A percentile compares a stretch with the other conserved stretches of the same genome.
These are phyloP conservation scores for Naegleria gruberi DNA, from an alignment of 208 protist species.

Conservation along the genomic window DNA sequence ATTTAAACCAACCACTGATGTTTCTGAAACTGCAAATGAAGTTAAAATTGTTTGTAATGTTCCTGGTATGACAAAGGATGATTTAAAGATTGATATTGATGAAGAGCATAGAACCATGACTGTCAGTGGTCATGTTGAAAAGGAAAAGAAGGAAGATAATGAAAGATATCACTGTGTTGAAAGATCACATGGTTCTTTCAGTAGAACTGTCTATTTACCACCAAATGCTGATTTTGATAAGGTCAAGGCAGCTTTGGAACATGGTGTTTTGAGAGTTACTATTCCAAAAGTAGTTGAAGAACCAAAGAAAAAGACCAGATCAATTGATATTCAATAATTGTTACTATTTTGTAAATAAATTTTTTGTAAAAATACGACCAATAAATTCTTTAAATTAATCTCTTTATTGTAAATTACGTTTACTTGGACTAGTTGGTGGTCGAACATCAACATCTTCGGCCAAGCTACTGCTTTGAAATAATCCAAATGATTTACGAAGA, in stretches of 20 bases:
- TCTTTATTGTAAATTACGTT: too few species aligned
- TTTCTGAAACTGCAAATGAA: background rate
- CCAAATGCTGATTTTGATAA: background rate
- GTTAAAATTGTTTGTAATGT: background rate
- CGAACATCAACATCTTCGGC: background rate
- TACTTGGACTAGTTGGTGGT: background rate
- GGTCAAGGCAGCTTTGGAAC: background rate
- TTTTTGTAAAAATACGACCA: too few species aligned
- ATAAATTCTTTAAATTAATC: too few species aligned
- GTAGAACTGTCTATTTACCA: slow-evolving; percentile 13
- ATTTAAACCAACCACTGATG: background rate
- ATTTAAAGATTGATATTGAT: slow-evolving; percentile 9
- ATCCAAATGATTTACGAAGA: background rate
- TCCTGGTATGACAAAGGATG: slow-evolving; percentile 9
- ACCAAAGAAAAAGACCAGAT: background rate
- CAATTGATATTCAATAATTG: too few species aligned
- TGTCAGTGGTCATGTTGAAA: background rate
- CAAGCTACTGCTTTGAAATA: background rate
- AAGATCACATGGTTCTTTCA: background rate
- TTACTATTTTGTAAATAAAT: too few species aligned
- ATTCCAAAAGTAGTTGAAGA: background rate
- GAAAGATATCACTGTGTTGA: slow-evolving; percentile 19
- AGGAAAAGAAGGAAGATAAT: slow-evolving; percentile 17
- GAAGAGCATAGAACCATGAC: slow-evolving; percentile 5
- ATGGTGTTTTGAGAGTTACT: slow-evolving; percentile 18